phyloP scores from a whole-genome alignment of 148 eudicot genomes.

The Chenopodium suecicum region DNA sequence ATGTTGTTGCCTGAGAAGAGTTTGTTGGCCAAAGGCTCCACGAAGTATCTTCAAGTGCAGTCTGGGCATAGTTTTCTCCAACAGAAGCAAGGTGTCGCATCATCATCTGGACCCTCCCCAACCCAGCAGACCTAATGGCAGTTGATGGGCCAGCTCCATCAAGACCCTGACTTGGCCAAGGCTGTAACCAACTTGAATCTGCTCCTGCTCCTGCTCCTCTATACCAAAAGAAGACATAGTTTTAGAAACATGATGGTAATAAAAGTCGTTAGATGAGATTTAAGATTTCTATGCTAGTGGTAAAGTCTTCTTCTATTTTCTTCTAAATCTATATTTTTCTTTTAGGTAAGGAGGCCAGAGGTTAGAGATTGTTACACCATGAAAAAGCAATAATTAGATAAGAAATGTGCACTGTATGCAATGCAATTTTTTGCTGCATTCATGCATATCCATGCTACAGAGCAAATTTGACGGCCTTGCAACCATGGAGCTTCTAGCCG shows the following conservation, averaged over 20 bases:
- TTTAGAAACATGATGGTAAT: neutral
- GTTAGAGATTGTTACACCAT: neutral
- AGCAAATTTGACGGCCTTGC: neutral
- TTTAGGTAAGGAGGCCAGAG: neutral
- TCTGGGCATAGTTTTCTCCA: slow-evolving; percentile 90
- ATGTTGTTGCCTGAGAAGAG: slow-evolving; percentile 75
- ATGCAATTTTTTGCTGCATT: neutral
- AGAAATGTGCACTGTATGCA: neutral
- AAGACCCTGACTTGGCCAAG: slow-evolving; percentile 60
- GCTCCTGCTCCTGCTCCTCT: slow-evolving; percentile 68
- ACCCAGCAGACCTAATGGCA: slow-evolving; percentile 54
- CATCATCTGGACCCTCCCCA: slow-evolving; percentile 90
- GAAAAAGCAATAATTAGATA: neutral
- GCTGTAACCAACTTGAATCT: slow-evolving; percentile 68
- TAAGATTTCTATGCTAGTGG: neutral
- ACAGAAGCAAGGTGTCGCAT: slow-evolving; percentile 97
- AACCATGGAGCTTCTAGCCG: neutral
- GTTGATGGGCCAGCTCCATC: slow-evolving; percentile 93
- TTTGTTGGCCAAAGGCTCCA: slow-evolving; percentile 85
- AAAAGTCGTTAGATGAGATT: neutral
- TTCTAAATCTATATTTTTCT: no score
- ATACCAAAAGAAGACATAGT: slow-evolving; percentile 8
- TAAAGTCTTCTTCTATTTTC: neutral
- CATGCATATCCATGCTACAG: neutral
- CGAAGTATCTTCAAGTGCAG: slow-evolving; percentile 80